Percentiles rank a stretch among this genome's conserved stretches.
These are phyloP conservation scores for Heliamphora exappendiculata DNA, from an alignment of 148 eudicot species.

Conservation along the genomic window DNA sequence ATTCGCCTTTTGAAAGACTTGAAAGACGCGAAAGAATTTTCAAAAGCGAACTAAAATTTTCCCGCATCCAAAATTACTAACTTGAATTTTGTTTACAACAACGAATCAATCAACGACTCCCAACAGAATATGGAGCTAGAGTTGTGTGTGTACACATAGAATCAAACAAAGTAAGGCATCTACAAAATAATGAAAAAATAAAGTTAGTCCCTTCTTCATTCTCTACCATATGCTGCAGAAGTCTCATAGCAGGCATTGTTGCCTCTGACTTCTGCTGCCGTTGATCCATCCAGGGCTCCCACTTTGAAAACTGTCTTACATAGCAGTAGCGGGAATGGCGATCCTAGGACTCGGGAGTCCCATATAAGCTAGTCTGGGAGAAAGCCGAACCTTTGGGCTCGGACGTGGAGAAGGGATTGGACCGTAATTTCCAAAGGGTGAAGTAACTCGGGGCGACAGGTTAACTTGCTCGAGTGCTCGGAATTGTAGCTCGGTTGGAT, in stretches of 20 bases:
- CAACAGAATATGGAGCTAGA: conserved; percentile 2
- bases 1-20: too few species aligned
- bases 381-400: conserved; percentile 35
- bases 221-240: background rate
- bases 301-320: conserved; percentile 1
- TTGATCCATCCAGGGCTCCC: background rate
- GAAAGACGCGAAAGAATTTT: background rate
- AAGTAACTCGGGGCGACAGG: conserved; percentile 58
- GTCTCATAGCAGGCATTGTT: background rate
- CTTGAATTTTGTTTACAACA: background rate
- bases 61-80: background rate
- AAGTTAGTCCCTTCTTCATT: conserved; percentile 9
- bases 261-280: background rate
- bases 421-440: conserved; percentile 18
- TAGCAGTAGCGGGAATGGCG: conserved; percentile 33
- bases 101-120: conserved; percentile 7
- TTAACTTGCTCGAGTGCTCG: conserved; percentile 91
- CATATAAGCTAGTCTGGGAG: conserved; percentile 48
- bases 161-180: background rate
- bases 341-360: conserved; percentile 62
- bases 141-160: conserved; percentile 5
- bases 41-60: background rate
- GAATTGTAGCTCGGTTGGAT: conserved; percentile 66
- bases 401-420: conserved; percentile 43
- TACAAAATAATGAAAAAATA: conserved; percentile 21